Conservation (phyloP, 345 rosid genomes). For the Murraya koenigii region DNA sequence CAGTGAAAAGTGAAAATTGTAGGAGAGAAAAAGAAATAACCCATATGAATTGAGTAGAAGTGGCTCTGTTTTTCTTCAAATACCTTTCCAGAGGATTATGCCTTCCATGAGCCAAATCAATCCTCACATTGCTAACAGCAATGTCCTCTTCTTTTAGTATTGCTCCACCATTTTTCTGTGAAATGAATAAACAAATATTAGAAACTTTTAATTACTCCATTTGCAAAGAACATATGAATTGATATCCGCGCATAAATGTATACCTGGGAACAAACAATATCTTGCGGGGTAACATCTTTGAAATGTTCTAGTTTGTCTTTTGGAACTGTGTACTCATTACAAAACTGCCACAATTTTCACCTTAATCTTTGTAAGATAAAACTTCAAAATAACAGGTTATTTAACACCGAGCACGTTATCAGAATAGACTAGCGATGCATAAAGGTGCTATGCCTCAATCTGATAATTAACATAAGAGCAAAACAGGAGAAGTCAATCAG, state of each 20-base stretch:
- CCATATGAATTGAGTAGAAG: constrained; percentile 2
- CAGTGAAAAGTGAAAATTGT: background rate
- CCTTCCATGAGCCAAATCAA: constrained; percentile 89
- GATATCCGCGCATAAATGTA: background rate
- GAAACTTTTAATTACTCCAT: background rate
- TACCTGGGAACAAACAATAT: constrained; percentile 94
- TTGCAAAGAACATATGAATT: background rate
- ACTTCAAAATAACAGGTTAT: background rate
- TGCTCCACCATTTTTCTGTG: constrained; percentile 64
- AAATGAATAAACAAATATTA: constrained; percentile 1
- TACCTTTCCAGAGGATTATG: constrained; percentile 90
- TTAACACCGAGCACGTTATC: background rate
- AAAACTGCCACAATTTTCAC: constrained; percentile 56
- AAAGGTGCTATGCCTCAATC: background rate
- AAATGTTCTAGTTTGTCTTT: constrained; percentile 77
- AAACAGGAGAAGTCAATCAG: constrained; percentile 4
- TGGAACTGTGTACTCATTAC: constrained; percentile 94
- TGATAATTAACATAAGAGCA: background rate
- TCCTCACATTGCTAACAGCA: constrained; percentile 74
- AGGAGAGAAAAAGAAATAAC: constrained; percentile 7
- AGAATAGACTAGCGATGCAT: background rate
- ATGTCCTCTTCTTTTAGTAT: constrained; percentile 73
- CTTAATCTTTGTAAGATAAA: background rate
- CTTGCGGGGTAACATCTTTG: constrained; percentile 76
- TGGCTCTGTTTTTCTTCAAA: background rate